Percentiles rank a stretch among this genome's conserved stretches.
Evolutionary conservation across 2,329 filamentous ascomycete species (phyloP).

Genomic region (Apiospora rasikravindrae): DNA sequence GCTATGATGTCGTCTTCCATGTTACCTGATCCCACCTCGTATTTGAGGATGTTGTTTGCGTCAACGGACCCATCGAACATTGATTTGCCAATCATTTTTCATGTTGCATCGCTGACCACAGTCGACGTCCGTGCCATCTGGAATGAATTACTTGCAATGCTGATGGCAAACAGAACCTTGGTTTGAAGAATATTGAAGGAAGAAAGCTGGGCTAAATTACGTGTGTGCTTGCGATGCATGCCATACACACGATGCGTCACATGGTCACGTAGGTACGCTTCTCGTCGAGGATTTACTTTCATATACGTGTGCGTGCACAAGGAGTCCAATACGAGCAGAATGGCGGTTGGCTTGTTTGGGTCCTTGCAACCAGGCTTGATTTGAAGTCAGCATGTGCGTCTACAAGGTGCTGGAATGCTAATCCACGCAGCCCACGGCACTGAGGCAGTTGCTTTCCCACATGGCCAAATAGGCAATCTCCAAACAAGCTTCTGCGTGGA

Average conservation of each 20-base stretch:
- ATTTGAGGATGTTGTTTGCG: background rate
- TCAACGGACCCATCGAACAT: background rate
- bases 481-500: background rate
- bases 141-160: background rate
- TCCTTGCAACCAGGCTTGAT: background rate
- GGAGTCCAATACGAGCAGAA: background rate
- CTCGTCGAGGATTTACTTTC: background rate
- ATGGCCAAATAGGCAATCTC: background rate
- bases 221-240: background rate
- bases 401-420: background rate
- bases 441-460: background rate
- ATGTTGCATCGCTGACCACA: background rate
- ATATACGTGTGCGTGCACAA: background rate
- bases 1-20: background rate
- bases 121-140: background rate
- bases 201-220: background rate
- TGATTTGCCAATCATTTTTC: background rate
- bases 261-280: background rate
- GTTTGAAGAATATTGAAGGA: background rate
- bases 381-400: background rate
- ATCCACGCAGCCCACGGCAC: background rate
- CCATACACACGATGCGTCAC: background rate
- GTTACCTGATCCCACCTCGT: background rate
- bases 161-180: background rate
- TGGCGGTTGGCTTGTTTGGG: background rate